Base-by-base conservation (phyloP, 495 filamentous ascomycete species). In the Penicillium paxilli region DNA sequence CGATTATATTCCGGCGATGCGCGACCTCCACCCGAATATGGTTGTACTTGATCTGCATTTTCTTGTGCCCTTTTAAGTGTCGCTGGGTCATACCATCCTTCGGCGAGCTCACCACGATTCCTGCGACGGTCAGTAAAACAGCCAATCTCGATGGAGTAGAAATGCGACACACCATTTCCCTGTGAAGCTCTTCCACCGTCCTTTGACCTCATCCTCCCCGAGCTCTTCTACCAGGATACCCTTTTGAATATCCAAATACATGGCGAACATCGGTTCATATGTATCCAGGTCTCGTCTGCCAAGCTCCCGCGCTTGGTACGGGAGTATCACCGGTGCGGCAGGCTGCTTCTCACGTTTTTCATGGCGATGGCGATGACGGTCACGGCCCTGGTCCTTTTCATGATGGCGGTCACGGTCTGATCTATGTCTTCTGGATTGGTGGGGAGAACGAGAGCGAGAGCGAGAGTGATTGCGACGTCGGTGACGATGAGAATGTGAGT, bases 191-290 rank as follows among this genome's bases (percentile, higher is more conserved):
- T 96, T 96, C 91, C 92, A 98, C 33, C 94, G 75, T 1, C 93
- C 94, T 42, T 81, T 85, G 0, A 84, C 65, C 63, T 98, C 93
- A 12, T 81, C 74, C 49, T 87, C 84, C 33, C 77, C 72, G 35
- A 98, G 64, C 2, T 83, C 79, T 20, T 82, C 75, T 0, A 98
- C 69, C 22, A 79, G 58, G 3, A 89, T 65, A 9, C 82, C 73
- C 70, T 98, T 98, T 64, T 97, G 93, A 14, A 96, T 84, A 59
- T 96, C 90, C 22, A 98, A 78, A 64, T 98, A 98, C 58, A 87
- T 78, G 21, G 83, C 89, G 52, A 98, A 91, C 62, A 98, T 80
- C 0, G 88, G 80, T 54, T 78, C 77, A 60, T 88, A 89, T 1
- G 63, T 50, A 4, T 76, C 67, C 16, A 87, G 72, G 61, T 96